Conservation (phyloP, 371 early-diverging fungal species). For the Entomophthora muscae region DNA sequence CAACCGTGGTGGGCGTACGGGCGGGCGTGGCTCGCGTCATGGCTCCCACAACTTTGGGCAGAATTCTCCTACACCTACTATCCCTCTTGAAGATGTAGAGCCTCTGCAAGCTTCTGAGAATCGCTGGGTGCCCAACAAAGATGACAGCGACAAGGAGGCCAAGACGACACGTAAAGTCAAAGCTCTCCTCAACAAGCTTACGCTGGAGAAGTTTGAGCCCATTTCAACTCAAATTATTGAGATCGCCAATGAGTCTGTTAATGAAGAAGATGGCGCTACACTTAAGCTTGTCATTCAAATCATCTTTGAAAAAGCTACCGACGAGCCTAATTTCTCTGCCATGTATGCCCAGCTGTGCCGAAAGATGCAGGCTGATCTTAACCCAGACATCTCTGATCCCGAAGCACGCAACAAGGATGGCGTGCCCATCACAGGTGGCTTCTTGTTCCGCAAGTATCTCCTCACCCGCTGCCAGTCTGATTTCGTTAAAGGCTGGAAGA, state of each 20-base stretch:
- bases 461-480: constrained; percentile 81
- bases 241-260: constrained; percentile 45
- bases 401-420: constrained; percentile 27
- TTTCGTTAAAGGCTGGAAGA: constrained; percentile 71
- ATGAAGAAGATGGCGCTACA: constrained; percentile 45
- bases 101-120: constrained; percentile 66
- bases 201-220: constrained; percentile 79
- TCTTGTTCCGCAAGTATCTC: constrained; percentile 74
- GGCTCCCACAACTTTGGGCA: constrained; percentile 27
- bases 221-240: constrained; percentile 67
- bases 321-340: constrained; percentile 72
- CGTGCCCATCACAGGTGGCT: constrained; percentile 33
- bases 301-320: constrained; percentile 87
- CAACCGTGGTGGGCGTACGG: constrained; percentile 23
- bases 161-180: constrained; percentile 61
- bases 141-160: constrained; percentile 22
- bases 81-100: constrained; percentile 40
- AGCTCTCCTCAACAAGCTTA: constrained; percentile 83
- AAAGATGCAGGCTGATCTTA: constrained; percentile 36
- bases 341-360: constrained; percentile 83
- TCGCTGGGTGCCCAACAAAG: constrained; percentile 54
- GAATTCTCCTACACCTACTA: constrained; percentile 17
- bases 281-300: constrained; percentile 60
- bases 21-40: constrained; percentile 28
- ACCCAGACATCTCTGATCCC: constrained; percentile 31